A percentile compares a stretch with the other conserved stretches of the same genome.
Conservation (phyloP, 2,329 filamentous ascomycete species). For the Lachnellula suecica region DNA sequence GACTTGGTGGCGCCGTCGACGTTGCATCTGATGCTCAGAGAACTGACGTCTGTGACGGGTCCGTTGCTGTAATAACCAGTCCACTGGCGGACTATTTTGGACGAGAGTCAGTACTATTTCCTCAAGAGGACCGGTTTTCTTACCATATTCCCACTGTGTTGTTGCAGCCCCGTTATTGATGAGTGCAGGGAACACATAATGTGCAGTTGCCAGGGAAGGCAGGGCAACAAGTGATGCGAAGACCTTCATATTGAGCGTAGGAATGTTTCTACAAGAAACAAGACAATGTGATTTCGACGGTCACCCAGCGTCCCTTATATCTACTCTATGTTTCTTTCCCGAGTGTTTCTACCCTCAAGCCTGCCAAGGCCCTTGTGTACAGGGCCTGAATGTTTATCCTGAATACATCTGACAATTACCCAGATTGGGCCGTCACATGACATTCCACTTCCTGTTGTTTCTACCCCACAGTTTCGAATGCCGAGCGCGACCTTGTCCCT, state of each 20-base stretch:
- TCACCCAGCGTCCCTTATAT: too few relatives aligned
- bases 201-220: not conserved
- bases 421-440: conserved; percentile 4
- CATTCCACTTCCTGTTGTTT: not conserved
- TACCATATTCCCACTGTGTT: not conserved
- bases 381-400: not conserved
- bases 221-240: not conserved
- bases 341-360: not conserved
- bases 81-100: conserved; percentile 17
- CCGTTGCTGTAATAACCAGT: conserved; percentile 15
- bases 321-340: not conserved
- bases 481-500: not conserved
- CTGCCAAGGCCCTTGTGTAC: not conserved
- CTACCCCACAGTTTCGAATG: not conserved
- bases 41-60: conserved; percentile 28
- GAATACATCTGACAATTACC: conserved; percentile 1
- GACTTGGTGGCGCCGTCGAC: conserved; percentile 30
- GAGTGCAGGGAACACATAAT: not conserved
- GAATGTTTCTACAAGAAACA: too few relatives aligned
- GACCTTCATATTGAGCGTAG: not conserved
- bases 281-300: too few relatives aligned
- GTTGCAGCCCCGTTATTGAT: not conserved
- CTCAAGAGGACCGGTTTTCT: not conserved
- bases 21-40: conserved; percentile 38
- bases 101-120: not conserved